Evolutionary conservation across 768 basidiomycete species (phyloP), one percentile per base, ranked within the genome.

Genomic region (Russula lepida): DNA sequence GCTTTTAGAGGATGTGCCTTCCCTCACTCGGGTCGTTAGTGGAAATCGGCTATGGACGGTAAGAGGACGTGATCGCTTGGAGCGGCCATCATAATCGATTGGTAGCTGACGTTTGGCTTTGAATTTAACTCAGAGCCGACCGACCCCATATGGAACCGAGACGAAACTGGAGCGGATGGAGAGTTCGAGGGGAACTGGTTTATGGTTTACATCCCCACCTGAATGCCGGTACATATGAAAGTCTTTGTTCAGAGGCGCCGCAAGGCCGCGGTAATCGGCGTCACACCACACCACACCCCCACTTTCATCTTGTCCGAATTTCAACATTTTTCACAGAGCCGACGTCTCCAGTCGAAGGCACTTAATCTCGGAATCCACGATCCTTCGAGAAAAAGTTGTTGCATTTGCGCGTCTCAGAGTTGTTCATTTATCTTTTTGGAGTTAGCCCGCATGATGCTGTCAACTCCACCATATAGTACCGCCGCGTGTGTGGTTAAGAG

Each of bases 1-100:
- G 27, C 56, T 66, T 4, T 61, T 66, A 41, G 65, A 64, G 41
- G 57, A 55, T 1, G 52, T 66, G 12, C 59, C 56, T 37, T 58
- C 49, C 27, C 56, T 66, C 50, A 39, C 50, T 21, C 52, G 54
- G 28, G 65, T 66, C 37, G 44, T 66, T 53, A 66, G 63, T 43
- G 59, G 54, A 28, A 65, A 52, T 58, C 63, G 65, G 41, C 23
- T 58, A 35, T 66, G 64, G 65, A 65, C 65, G 63, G 65, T 66
- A 46, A 62, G 39, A 56, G 63, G 54, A 25, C 23, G 13, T 39
- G 50, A 59, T 59, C 41, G 41, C 30, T 11, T 25, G 32, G 17
- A 19, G 12, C 17, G 53, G 9, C 48, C 23, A 49, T 30, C 35
- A 39, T 62, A 33, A 27, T 19, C n/a, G 1, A 48, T 58, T 32